Conservation (phyloP, 208 protist species). For the Leishmania guyanensis region DNA sequence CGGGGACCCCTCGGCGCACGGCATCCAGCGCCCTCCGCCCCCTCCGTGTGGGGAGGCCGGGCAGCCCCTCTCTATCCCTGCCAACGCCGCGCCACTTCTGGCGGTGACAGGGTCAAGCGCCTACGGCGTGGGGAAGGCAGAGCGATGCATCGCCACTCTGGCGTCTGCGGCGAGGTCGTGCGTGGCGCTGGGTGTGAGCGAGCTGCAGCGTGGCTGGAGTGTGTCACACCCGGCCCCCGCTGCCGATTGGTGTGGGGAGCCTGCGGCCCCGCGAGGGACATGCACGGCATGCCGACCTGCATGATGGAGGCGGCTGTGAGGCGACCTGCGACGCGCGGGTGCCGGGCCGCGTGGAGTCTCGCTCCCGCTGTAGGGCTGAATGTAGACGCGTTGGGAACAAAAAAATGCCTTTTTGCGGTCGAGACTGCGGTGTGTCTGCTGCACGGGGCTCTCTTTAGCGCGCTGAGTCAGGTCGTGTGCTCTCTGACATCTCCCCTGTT, state of each 20-base stretch:
- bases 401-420: background rate
- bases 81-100: background rate
- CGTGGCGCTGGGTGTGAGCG: background rate
- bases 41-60: no score
- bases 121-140: background rate
- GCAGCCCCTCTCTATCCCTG: no score
- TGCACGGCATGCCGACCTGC: background rate
- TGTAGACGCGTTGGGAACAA: background rate
- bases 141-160: background rate
- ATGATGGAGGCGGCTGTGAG: background rate
- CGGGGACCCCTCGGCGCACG: no score
- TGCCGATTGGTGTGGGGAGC: background rate
- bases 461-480: background rate
- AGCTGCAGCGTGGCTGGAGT: background rate
- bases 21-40: no score
- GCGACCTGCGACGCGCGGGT: background rate
- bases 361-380: background rate
- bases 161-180: background rate
- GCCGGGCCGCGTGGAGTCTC: background rate
- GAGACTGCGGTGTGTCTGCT: background rate
- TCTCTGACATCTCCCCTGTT: background rate
- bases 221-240: background rate
- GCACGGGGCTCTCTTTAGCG: background rate
- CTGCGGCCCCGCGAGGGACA: background rate
- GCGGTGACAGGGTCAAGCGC: background rate